Evolutionary conservation across 148 eudicot genomes (phyloP), one percentile per base, ranked within the genome.

Genomic region (Oxyria digyna): DNA sequence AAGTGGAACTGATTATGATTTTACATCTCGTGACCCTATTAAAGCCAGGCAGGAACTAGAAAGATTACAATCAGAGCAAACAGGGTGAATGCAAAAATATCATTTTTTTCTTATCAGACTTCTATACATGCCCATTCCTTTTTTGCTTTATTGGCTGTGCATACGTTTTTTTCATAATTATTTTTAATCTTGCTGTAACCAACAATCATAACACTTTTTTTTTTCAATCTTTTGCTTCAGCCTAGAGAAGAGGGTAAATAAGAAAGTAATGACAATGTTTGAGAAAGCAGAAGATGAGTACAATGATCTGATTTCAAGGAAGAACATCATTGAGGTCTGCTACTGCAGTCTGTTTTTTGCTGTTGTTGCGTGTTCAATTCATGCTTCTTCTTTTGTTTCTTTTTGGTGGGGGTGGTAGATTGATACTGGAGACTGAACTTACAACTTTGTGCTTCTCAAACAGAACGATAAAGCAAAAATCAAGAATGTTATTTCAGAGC

Each of bases 271-370:
- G 79, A 84, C 97, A 38, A 90, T 94, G 99, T 91, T 94, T 79
- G 97, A 94, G 85, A 94, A 88, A 80, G 93, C 97, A 38, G 99
- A 94, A 79, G 97, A 94, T 70, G 97, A 94, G 82, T 94, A 86
- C 79, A 90, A 87, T 71, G 91, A 82, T 75, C 77, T 94, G 79
- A 81, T 94, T 65, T 86, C 99, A 29, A 94, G 84, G 80, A 94
- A 94, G 81, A 90, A 84, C 75, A 90, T 88, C 20, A 90, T 94
- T 72, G 97, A 94, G 99, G 99, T 94, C 52, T 18, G 86, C 57
- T 69, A 21, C 26, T 43, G 37, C 40, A 54, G n/a, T 54, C 46
- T 52, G 66, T n/a, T n/a, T n/a, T n/a, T n/a, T 42, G 35, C 65
- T 20, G 11, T 54, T 23, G 37, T 33, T 33, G 37, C 5, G 37